Percentiles rank a stretch among this genome's conserved stretches.
Conservation (phyloP, 192 early-diverging fungal genomes). For the Linnemannia hyalina region DNA sequence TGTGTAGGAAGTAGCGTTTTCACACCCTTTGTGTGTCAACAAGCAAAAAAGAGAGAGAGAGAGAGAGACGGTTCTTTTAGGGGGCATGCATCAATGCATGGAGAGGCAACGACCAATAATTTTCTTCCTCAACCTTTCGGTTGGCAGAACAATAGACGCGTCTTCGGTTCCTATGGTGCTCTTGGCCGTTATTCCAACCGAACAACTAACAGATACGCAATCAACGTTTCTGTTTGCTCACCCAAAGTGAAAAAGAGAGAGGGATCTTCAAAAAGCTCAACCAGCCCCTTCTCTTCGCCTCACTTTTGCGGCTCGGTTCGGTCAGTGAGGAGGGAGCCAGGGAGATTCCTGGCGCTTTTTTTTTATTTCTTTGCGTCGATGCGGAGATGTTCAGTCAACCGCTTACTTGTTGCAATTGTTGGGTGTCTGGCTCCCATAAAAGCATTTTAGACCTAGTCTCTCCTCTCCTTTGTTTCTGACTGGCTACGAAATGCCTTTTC, state of each 20-base stretch:
- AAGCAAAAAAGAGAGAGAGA: no score
- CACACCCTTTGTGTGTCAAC: no score
- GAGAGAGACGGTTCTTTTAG: no score
- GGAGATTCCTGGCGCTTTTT: neutral
- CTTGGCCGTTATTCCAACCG: neutral
- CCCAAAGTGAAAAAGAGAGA: neutral
- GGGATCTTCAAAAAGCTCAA: conserved; percentile 2
- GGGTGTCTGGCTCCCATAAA: neutral
- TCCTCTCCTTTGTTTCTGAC: no score
- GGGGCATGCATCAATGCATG: no score
- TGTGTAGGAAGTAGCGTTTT: neutral
- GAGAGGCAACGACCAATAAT: no score
- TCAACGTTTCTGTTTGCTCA: neutral
- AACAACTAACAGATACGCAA: neutral
- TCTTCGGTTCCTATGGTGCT: no score
- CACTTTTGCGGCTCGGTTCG: neutral
- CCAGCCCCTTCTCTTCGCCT: neutral
- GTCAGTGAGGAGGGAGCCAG: neutral
- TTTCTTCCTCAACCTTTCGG: neutral
- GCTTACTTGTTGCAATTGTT: neutral
- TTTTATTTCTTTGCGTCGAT: neutral
- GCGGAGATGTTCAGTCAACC: neutral
- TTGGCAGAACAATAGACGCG: neutral
- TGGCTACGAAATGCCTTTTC: neutral
- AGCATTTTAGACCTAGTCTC: neutral